Conservation (phyloP, 495 filamentous ascomycete species). For the Evernia prunastri region DNA sequence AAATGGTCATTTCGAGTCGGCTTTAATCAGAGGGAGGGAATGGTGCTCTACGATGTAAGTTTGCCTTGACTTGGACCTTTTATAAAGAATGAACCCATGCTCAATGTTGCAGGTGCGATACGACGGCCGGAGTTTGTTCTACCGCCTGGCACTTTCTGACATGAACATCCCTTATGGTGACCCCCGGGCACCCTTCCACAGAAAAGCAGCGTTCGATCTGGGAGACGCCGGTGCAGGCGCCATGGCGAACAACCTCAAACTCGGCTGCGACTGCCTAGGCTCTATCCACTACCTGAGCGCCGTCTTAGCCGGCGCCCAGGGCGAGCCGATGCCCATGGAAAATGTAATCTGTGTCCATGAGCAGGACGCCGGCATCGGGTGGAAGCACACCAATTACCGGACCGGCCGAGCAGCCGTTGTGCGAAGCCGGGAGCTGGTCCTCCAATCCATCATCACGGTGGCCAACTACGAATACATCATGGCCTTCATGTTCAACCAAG, state of each 20-base stretch:
- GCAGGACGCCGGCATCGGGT: constrained; percentile 58
- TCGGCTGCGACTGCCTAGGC: constrained; percentile 64
- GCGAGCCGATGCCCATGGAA: constrained; percentile 47
- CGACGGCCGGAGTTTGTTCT: constrained; percentile 60
- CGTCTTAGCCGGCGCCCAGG: constrained; percentile 49
- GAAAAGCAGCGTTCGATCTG: constrained; percentile 65
- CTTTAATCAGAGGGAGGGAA: constrained; percentile 59
- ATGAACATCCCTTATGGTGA: constrained; percentile 67
- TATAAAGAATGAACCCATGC: not conserved
- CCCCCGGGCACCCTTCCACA: constrained; percentile 59
- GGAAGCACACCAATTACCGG: constrained; percentile 64
- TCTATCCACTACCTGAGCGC: constrained; percentile 60
- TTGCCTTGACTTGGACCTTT: too few relatives aligned
- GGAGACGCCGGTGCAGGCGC: constrained; percentile 61
- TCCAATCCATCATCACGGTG: constrained; percentile 72
- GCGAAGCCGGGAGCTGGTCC: constrained; percentile 54
- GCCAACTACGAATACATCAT: constrained; percentile 84
- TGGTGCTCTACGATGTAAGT: constrained; percentile 51
- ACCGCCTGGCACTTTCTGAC: constrained; percentile 63
- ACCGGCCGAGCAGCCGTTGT: constrained; percentile 53
- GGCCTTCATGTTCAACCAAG: constrained; percentile 79
- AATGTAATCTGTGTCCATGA: constrained; percentile 64
- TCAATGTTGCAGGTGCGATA: constrained; percentile 47
- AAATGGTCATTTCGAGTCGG: constrained; percentile 62
- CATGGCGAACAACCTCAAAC: constrained; percentile 59